Evolutionary conservation across 2,329 filamentous ascomycete species (phyloP).

Genomic region (Coleophoma crateriformis): DNA sequence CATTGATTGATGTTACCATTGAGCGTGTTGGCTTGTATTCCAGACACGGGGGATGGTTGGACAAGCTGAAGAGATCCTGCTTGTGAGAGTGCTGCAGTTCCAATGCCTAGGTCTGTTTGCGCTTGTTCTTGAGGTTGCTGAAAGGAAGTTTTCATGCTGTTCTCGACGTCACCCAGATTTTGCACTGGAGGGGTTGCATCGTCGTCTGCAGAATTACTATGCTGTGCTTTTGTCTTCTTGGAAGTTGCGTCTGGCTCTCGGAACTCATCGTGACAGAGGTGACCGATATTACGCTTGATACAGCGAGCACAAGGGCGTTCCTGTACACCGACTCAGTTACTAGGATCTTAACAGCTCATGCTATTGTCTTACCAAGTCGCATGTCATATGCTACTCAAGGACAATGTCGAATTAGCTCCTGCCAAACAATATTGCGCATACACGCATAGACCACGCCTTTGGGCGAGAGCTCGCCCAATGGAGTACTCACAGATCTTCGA

Average conservation of each 20-base stretch:
- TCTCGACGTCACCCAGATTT: constrained; percentile 36
- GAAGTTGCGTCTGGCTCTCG: constrained; percentile 63
- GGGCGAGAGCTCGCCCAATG: constrained; percentile 23
- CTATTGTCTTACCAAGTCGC: constrained; percentile 67
- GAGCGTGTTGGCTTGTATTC: constrained; percentile 57
- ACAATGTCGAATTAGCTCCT: constrained; percentile 27
- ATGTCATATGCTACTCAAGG: constrained; percentile 74
- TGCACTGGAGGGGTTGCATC: constrained; percentile 52
- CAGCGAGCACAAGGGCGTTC: constrained; percentile 95
- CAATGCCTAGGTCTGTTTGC: constrained; percentile 31
- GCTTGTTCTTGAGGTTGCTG: constrained; percentile 47
- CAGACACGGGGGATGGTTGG: constrained; percentile 64
- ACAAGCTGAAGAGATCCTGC: constrained; percentile 60
- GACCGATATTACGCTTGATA: constrained; percentile 97
- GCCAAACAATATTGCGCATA: constrained; percentile 25
- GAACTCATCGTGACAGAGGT: constrained; percentile 96
- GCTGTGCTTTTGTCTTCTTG: constrained; percentile 72
- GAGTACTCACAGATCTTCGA: constrained; percentile 76
- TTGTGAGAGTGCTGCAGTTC: constrained; percentile 31
- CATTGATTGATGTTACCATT: constrained; percentile 66
- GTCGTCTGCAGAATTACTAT: constrained; percentile 50
- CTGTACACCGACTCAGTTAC: constrained; percentile 41
- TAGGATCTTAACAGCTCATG: constrained; percentile 1
- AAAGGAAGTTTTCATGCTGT: constrained; percentile 48
- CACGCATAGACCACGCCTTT: constrained; percentile 20